phyloP scores from a whole-genome alignment of 2,329 filamentous ascomycete species.

The Alternaria infectoria region DNA sequence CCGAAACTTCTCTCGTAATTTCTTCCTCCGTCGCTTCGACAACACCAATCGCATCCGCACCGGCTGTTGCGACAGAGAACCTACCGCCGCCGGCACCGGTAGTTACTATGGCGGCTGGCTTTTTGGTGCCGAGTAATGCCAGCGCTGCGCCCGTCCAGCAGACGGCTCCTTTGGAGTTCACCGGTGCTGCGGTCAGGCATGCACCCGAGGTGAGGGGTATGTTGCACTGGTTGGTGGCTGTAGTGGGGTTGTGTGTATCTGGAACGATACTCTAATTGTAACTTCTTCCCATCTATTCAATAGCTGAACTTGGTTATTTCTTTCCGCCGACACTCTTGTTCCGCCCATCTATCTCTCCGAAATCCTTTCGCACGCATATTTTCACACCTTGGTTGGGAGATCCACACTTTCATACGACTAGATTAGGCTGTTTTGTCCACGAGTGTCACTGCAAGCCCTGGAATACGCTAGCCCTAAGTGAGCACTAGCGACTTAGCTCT shows the following conservation, averaged over 20 bases:
- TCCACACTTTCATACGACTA: rapidly evolving
- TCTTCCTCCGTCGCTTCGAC: not conserved
- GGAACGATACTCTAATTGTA: not conserved
- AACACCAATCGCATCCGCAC: not conserved
- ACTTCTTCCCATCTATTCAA: too few species aligned
- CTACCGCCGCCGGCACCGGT: slow-evolving; percentile 2
- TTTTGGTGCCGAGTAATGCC: slow-evolving; percentile 5
- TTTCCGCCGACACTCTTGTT: too few species aligned
- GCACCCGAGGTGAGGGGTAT: not conserved
- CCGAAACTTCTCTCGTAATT: not conserved
- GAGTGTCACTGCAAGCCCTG: too few species aligned
- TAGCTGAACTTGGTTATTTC: too few species aligned
- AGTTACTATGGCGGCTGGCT: slow-evolving; percentile 4
- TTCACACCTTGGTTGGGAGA: too few species aligned
- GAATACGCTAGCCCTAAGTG: too few species aligned
- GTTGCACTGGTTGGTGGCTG: not conserved
- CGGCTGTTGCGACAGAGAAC: not conserved
- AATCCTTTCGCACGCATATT: too few species aligned
- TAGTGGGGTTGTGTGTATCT: not conserved
- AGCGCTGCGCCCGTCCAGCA: not conserved
- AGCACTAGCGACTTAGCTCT: too few species aligned
- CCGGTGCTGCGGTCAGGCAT: not conserved
- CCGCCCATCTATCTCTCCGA: too few species aligned
- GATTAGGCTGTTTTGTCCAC: too few species aligned
- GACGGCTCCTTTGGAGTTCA: slow-evolving; percentile 1